Percentiles rank a stretch among this genome's conserved stretches.
Evolutionary conservation across 2,329 filamentous ascomycete species (phyloP).

Genomic region (Claviceps cyperi): DNA sequence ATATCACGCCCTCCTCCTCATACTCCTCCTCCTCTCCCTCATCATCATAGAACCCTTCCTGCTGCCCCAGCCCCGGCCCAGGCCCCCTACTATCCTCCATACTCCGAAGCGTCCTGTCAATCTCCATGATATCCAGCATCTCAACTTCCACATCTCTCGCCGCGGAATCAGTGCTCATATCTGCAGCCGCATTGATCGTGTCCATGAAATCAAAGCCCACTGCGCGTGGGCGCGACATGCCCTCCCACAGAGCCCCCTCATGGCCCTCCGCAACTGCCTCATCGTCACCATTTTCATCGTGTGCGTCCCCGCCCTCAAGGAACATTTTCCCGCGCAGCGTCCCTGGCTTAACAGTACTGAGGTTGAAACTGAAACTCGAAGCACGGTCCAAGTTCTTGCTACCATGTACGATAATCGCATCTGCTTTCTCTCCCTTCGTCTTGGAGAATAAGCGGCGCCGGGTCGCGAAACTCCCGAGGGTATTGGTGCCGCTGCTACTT

Average conservation of each 20-base stretch:
- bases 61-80: no score
- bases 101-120: slow-evolving; percentile 43
- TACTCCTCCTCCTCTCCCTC: slow-evolving; percentile 20
- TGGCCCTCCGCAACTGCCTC: slow-evolving; percentile 3
- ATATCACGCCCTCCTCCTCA: slow-evolving; percentile 2
- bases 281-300: no score
- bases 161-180: slow-evolving; percentile 33
- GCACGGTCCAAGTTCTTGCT: slow-evolving; percentile 18
- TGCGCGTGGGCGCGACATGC: slow-evolving; percentile 16
- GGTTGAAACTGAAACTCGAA: slow-evolving; percentile 32
- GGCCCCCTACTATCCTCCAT: slow-evolving; percentile 35
- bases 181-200: slow-evolving; percentile 37
- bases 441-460: slow-evolving; percentile 22
- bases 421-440: slow-evolving; percentile 23
- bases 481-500: slow-evolving; percentile 13
- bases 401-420: slow-evolving; percentile 41
- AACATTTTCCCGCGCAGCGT: slow-evolving; percentile 19
- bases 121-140: slow-evolving; percentile 51
- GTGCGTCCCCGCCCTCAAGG: slow-evolving; percentile 13
- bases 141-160: slow-evolving; percentile 42
- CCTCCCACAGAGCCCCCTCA: slow-evolving; percentile 11
- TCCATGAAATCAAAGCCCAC: slow-evolving; percentile 35
- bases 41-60: no score
- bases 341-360: slow-evolving; percentile 30
- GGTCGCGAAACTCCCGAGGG: slow-evolving; percentile 24